These are phyloP conservation scores for Russula vinacea DNA, from an alignment of 768 basidiomycete species.

Conservation along the genomic window DNA sequence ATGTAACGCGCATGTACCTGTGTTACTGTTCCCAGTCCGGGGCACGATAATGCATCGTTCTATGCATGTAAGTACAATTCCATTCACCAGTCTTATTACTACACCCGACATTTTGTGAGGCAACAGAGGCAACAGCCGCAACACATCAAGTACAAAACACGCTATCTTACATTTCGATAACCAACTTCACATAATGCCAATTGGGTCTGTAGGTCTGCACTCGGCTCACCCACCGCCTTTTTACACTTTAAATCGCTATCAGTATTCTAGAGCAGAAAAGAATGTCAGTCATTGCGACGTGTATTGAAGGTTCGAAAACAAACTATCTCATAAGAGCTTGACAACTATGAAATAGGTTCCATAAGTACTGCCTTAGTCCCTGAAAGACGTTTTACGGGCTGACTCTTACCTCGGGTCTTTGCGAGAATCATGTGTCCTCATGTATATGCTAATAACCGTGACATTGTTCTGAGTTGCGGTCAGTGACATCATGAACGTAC, in stretches of 20 bases:
- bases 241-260: not conserved
- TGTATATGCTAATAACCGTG: not conserved
- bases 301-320: not conserved
- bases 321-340: not conserved
- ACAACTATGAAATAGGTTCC: not conserved
- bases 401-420: not conserved
- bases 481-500: not conserved
- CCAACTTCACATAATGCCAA: not conserved
- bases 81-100: no score
- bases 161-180: no score
- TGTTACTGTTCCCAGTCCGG: no score
- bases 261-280: not conserved
- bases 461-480: not conserved
- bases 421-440: not conserved
- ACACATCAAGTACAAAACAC: no score
- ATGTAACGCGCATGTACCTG: no score
- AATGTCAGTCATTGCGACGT: not conserved
- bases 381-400: not conserved
- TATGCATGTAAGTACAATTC: no score
- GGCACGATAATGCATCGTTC: no score
- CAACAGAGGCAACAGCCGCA: no score
- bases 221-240: not conserved
- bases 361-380: not conserved
- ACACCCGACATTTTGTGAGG: no score
- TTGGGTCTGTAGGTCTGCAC: not conserved